These are phyloP conservation scores for Cruciata laevipes DNA, from an alignment of 257 asterid genomes.

Conservation along the genomic window DNA sequence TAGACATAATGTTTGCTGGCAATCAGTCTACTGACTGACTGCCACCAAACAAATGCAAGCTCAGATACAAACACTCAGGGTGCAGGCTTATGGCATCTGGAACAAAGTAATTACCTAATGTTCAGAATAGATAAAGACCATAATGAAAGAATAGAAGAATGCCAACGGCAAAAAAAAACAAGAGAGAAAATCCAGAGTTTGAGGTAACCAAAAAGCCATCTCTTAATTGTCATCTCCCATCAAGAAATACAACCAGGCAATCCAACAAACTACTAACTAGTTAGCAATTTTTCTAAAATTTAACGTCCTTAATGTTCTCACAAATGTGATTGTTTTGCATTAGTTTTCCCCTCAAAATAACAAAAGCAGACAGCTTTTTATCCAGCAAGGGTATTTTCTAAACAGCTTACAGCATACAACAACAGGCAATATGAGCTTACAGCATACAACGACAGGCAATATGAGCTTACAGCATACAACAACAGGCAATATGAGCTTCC, in stretches of 20 bases:
- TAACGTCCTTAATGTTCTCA: neutral
- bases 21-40: constrained; percentile 83
- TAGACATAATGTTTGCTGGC: constrained; percentile 58
- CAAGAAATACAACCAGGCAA: neutral
- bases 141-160: neutral
- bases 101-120: constrained; percentile 1
- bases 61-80: constrained; percentile 16
- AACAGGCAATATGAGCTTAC: neutral
- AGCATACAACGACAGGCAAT: neutral
- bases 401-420: neutral
- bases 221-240: neutral
- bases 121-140: neutral
- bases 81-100: constrained; percentile 29
- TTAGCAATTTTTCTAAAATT: neutral
- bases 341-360: neutral
- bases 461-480: no score
- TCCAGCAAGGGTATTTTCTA: neutral
- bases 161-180: neutral
- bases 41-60: constrained; percentile 38
- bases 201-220: neutral
- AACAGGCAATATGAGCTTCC: neutral
- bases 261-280: neutral
- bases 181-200: neutral
- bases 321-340: neutral
- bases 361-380: neutral